A percentile compares a stretch with the other conserved stretches of the same genome.
Evolutionary conservation across 495 filamentous ascomycete species (phyloP).

Genomic region (Letharia columbiana): DNA sequence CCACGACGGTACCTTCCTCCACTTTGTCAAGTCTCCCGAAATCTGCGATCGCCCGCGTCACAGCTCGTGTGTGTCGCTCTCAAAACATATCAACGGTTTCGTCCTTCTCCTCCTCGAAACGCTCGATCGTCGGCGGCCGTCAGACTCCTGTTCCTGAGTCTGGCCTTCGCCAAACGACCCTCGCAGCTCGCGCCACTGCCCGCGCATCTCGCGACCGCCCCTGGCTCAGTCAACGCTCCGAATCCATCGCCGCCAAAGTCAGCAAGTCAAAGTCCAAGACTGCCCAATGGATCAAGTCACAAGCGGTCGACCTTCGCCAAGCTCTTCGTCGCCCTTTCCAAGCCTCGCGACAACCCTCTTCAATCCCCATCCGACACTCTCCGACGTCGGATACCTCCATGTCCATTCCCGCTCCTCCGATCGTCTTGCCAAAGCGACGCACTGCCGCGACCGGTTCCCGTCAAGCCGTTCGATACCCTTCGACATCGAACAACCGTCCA

Average conservation of each 20-base stretch:
- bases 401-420: background rate
- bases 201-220: constrained; percentile 2
- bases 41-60: background rate
- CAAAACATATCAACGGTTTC: background rate
- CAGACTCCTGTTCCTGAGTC: background rate
- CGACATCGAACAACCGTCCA: constrained; percentile 5
- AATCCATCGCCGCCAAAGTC: background rate
- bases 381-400: constrained; percentile 1
- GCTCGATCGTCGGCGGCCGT: constrained; percentile 1
- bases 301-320: constrained; percentile 1
- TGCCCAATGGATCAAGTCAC: constrained; percentile 2
- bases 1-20: constrained; percentile 4
- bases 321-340: background rate
- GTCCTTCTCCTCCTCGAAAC: background rate
- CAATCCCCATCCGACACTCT: background rate
- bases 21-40: background rate
- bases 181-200: constrained; percentile 3
- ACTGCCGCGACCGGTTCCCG: background rate
- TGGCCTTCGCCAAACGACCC: constrained; percentile 1
- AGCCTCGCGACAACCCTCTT: background rate
- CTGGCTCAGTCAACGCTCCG: background rate
- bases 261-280: background rate
- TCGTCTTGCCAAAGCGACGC: background rate
- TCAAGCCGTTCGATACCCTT: background rate
- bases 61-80: background rate